phyloP scores from a whole-genome alignment of 371 early-diverging fungal species.

The Mucor circinelloides region DNA sequence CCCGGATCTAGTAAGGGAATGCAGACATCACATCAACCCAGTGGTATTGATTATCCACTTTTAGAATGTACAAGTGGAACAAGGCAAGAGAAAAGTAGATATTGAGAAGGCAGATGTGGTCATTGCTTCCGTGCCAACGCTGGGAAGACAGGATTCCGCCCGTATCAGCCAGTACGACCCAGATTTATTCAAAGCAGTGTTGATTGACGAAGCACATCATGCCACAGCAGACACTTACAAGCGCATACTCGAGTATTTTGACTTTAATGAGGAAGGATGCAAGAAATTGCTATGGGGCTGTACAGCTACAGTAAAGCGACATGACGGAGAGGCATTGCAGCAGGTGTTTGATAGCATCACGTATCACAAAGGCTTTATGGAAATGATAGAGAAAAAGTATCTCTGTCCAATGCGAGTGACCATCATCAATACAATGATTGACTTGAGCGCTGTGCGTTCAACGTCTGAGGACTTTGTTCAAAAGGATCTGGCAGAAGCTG shows the following conservation, averaged over 20 bases:
- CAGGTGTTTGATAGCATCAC: slow-evolving; percentile 78
- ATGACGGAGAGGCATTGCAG: slow-evolving; percentile 77
- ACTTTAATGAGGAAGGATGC: slow-evolving; percentile 32
- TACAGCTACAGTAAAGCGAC: slow-evolving; percentile 87
- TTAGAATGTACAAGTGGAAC: slow-evolving; percentile 67
- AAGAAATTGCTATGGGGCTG: slow-evolving; percentile 88
- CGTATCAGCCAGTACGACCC: slow-evolving; percentile 76
- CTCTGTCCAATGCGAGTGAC: slow-evolving; percentile 61
- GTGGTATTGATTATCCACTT: not conserved
- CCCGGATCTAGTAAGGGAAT: slow-evolving; percentile 53
- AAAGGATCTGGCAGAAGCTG: slow-evolving; percentile 56
- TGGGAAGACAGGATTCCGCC: slow-evolving; percentile 54
- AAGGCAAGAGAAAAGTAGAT: slow-evolving; percentile 59
- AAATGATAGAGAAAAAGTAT: slow-evolving; percentile 75
- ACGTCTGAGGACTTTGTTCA: slow-evolving; percentile 66
- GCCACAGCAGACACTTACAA: slow-evolving; percentile 78
- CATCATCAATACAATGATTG: slow-evolving; percentile 64
- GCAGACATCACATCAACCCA: not conserved
- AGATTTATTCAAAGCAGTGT: slow-evolving; percentile 77
- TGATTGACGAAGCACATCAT: slow-evolving; percentile 96
- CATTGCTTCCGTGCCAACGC: slow-evolving; percentile 78
- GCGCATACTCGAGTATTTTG: slow-evolving; percentile 76
- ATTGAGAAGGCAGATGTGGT: slow-evolving; percentile 69
- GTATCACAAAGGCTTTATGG: slow-evolving; percentile 72
- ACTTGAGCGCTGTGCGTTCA: slow-evolving; percentile 54